Evolutionary conservation across 1,284 basidiomycete species (phyloP), one percentile per base, ranked within the genome.

Genomic region (Neonothopanus nambi): DNA sequence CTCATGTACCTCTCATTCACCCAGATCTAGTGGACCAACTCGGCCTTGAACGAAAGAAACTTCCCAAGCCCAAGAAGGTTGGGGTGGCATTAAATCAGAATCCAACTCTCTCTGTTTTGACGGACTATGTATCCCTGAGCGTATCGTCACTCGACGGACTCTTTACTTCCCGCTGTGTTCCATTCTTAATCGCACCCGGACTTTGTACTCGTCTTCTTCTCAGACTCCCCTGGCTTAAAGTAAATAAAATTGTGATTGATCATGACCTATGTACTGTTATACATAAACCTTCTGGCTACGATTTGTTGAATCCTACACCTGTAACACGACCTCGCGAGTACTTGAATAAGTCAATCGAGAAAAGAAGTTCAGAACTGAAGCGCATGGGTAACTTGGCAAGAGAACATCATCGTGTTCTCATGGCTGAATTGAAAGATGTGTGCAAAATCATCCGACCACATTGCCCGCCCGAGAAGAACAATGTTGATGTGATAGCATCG

Each of bases 231-330:
- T 69, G 59, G 20, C 50, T 67, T 0, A 7, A 8, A 13, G 20
- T 30, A 17, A 66, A 69, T 49, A 24, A 60, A 1, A 60, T 69
- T 52, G 59, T 67, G 3, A 48, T 64, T 24, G 60, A 66, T 50
- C 51, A 58, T 46, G n/a, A 44, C 20, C 28, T n/a, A 1, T 48
- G 57, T 4, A 56, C 59, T 18, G n/a, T n/a, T 9, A 53, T 63
- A 18, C 57, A 61, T 40, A 61, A 61, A 38, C 23, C 15, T n/a
- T 41, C 15, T 11, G 47, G 49, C 17, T 63, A 52, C 51, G 48
- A 65, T 40, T 21, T 65, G 4, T 36, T 65, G 21, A 20, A 63
- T 23, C 55, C 58, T 49, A 41, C 35, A 41, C 21, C 47, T 24
- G n/a, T 23, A 24, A 11, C 24, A 3, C 4, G 11, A 30, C 6